phyloP scores from a whole-genome alignment of 805 yeast species.

The Naumovozyma baii region DNA sequence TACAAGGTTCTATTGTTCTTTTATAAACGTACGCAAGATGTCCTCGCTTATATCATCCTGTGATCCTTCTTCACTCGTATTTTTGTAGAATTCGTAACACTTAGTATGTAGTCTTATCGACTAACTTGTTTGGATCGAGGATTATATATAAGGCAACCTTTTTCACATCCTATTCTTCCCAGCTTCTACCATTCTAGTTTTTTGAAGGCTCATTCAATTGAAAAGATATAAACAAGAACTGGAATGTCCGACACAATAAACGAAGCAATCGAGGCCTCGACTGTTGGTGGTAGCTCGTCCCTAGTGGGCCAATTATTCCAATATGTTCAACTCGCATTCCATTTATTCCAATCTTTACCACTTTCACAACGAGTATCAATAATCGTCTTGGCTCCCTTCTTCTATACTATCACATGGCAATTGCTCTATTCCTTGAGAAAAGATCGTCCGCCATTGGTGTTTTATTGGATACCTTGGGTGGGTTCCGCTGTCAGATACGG shows the following conservation, averaged over 20 bases:
- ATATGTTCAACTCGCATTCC: slow-evolving; percentile 11
- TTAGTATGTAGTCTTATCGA: too few species aligned
- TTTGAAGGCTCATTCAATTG: too few species aligned
- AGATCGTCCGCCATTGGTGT: slow-evolving; percentile 84
- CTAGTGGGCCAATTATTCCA: slow-evolving; percentile 14
- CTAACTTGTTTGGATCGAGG: too few species aligned
- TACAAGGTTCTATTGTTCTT: too few species aligned
- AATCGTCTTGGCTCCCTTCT: slow-evolving; percentile 40
- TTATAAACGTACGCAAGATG: too few species aligned
- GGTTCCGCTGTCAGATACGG: slow-evolving; percentile 89
- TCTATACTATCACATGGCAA: slow-evolving; percentile 60
- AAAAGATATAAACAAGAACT: not conserved
- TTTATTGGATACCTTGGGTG: slow-evolving; percentile 90
- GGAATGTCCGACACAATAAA: not conserved
- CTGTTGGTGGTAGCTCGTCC: slow-evolving; percentile 8
- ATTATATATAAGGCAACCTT: too few species aligned
- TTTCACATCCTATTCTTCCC: too few species aligned
- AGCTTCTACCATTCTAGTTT: too few species aligned
- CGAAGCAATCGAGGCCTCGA: too few species aligned
- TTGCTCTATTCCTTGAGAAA: slow-evolving; percentile 57
- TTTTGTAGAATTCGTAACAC: too few species aligned
- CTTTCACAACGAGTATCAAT: slow-evolving; percentile 31
- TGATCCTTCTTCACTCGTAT: too few species aligned
- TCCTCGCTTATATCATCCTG: not conserved
- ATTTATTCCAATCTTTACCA: slow-evolving; percentile 28